Percentiles rank a stretch among this genome's conserved stretches.
Evolutionary conservation across 179 eudicot genomes (phyloP).

Genomic region (Beta macrorhiza): DNA sequence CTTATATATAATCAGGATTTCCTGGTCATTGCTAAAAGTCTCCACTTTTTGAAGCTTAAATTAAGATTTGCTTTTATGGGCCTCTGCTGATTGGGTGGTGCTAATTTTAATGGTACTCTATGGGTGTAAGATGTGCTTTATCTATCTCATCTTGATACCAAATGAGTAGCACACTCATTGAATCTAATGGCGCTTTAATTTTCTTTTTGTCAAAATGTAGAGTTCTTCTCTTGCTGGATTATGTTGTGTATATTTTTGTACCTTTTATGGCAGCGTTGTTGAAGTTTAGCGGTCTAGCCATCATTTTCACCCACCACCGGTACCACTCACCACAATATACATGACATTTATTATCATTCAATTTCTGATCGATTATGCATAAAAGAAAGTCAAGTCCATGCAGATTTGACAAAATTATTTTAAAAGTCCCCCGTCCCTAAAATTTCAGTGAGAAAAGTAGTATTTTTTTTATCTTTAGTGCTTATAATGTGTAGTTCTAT

Average conservation of each 20-base stretch:
- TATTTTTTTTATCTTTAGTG: no score
- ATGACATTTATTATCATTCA: no score
- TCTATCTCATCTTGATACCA: neutral
- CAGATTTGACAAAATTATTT: no score
- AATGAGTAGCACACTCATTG: no score
- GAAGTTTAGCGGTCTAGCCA: neutral
- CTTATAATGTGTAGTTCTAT: no score
- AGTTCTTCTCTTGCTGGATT: neutral
- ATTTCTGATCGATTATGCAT: no score
- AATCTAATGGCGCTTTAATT: neutral
- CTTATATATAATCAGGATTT: neutral
- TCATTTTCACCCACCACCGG: no score
- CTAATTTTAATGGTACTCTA: slow-evolving; percentile 15
- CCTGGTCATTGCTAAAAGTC: slow-evolving; percentile 18
- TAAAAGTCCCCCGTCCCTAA: no score
- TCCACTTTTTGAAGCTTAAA: slow-evolving; percentile 23
- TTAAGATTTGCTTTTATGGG: slow-evolving; percentile 11
- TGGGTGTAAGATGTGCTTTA: neutral
- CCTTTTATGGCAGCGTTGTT: neutral
- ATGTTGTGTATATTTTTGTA: neutral
- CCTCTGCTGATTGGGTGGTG: slow-evolving; percentile 18
- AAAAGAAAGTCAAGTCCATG: no score
- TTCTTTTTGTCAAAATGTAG: neutral
- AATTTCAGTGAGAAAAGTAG: no score
- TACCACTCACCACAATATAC: no score